These are phyloP conservation scores for Yamadazyma epiphylla DNA, from an alignment of 1,139 yeast species.

Conservation along the genomic window DNA sequence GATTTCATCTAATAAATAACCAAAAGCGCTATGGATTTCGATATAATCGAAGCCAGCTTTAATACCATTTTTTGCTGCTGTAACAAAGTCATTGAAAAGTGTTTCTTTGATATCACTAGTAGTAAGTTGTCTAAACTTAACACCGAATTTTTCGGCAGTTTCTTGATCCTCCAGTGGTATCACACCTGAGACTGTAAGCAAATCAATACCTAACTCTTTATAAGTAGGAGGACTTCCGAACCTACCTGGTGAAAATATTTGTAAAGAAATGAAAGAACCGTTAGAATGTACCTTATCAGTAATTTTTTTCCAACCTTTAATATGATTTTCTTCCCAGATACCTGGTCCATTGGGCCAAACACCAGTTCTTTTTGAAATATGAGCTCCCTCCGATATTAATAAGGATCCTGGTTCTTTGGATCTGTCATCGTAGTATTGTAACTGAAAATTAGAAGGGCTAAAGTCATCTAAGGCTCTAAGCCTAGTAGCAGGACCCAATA, in stretches of 20 bases:
- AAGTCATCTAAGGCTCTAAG: conserved; percentile 36
- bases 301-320: conserved; percentile 48
- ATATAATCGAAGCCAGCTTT: conserved; percentile 67
- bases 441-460: conserved; percentile 43
- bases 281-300: conserved; percentile 51
- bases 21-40: conserved; percentile 69
- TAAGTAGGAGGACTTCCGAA: conserved; percentile 40
- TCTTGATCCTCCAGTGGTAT: conserved; percentile 17
- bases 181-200: conserved; percentile 22
- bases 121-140: conserved; percentile 30
- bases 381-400: conserved; percentile 36
- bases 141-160: conserved; percentile 24
- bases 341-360: conserved; percentile 54
- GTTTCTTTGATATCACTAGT: conserved; percentile 38
- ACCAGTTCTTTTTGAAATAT: conserved; percentile 26
- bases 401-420: conserved; percentile 51
- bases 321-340: conserved; percentile 43
- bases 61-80: conserved; percentile 46
- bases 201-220: conserved; percentile 28
- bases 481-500: conserved; percentile 52
- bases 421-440: conserved; percentile 50
- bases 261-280: conserved; percentile 48
- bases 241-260: conserved; percentile 63
- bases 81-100: conserved; percentile 32
- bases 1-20: conserved; percentile 65